Evolutionary conservation across 805 yeast genomes (phyloP), one percentile per base, ranked within the genome.

Genomic region (Candida namnaoensis): DNA sequence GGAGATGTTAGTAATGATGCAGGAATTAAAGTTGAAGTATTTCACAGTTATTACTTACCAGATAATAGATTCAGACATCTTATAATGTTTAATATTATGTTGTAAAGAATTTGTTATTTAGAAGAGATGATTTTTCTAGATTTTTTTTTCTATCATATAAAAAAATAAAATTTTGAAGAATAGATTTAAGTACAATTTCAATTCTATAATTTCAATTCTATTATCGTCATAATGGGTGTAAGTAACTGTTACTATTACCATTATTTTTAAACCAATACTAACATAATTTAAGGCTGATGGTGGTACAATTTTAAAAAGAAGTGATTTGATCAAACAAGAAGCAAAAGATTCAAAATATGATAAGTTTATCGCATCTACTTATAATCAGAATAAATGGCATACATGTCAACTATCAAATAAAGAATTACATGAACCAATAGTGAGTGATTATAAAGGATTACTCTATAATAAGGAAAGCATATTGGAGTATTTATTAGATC

Each of bases 381-480:
- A 30, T 13, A 30, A 30, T 13, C 13, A 11, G 12, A 30, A 64
- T 4, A 42, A 56, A 24, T 74, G 80, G 68, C 60, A 58, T 12
- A 65, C 62, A 6, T 85, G 95, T 54, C 56, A 62, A 5, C 44
- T 69, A 33, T 69, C 67, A 25, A 72, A 51, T 36, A 67, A 56
- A 43, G 67, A 47, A 49, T 64, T 86, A 15, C 46, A 50, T n/a
- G 52, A 51, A 5, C 82, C 82, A 0, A 61, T 85, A 2, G 82
- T 82, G 2, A 72, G 86, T 32, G 95, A 88, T 58, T 80, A 68
- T 53, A 62, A 62, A 39, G 96, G 96, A 0, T 55, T 65, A 28
- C 52, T 88, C 5, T 83, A 71, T 57, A 75, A 80, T 47, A 84
- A 83, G 46, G 84, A 78, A 43, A 60, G 78, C 27, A 56, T 84